phyloP scores from a whole-genome alignment of 306 rosid species.

The Trifolium subterraneum region DNA sequence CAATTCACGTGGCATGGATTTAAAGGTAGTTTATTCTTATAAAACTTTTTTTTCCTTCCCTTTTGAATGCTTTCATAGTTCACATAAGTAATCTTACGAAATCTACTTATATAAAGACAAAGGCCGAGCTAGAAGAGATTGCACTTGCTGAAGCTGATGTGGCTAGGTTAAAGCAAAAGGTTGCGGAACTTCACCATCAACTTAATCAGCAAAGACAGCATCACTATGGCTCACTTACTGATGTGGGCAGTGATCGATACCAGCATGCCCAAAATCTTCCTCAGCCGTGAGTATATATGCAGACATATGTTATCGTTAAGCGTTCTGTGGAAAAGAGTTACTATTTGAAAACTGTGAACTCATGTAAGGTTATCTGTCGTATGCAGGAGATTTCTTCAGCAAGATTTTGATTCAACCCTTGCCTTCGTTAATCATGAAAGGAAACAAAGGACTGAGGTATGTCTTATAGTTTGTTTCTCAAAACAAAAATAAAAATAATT shows the following conservation, averaged over 20 bases:
- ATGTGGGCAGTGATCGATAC: constrained; percentile 74
- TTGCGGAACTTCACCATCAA: constrained; percentile 97
- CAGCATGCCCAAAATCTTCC: constrained; percentile 83
- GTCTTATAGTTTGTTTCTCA: constrained; percentile 21
- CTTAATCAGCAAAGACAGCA: constrained; percentile 94
- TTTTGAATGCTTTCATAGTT: constrained; percentile 29
- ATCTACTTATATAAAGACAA: constrained; percentile 66
- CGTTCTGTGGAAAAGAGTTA: background rate
- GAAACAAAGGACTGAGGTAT: constrained; percentile 92
- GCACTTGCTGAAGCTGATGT: constrained; percentile 99
- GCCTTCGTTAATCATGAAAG: constrained; percentile 90
- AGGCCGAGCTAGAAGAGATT: constrained; percentile 98
- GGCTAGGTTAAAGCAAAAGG: constrained; percentile 97
- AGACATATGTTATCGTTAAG: constrained; percentile 21
- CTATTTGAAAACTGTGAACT: constrained; percentile 26
- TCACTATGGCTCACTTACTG: constrained; percentile 92
- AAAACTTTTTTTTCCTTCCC: background rate
- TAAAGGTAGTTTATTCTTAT: constrained; percentile 65
- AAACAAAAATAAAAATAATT: background rate
- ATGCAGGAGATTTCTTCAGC: constrained; percentile 94
- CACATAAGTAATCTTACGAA: constrained; percentile 51
- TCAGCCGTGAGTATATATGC: constrained; percentile 86
- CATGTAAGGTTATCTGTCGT: constrained; percentile 24
- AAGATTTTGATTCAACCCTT: constrained; percentile 93
- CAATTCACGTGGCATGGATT: constrained; percentile 91